Conservation (phyloP, 192 early-diverging fungal genomes). For the Coemansia sp. region DNA sequence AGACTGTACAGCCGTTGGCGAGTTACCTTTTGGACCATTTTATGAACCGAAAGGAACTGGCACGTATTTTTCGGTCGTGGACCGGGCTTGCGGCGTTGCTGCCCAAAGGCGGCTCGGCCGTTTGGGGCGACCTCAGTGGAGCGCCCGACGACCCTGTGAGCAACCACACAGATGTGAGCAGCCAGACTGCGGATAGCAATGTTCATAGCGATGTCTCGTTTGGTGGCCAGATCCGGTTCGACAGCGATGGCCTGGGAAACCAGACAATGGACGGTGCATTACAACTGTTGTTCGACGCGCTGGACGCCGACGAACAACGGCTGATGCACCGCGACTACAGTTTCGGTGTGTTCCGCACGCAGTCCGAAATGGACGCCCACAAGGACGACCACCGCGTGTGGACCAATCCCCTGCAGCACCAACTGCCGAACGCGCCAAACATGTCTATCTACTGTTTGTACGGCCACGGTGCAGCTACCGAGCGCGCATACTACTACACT, state of each 20-base stretch:
- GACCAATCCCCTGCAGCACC: conserved; percentile 78
- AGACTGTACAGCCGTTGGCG: conserved; percentile 78
- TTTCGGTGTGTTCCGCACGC: conserved; percentile 61
- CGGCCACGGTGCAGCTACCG: conserved; percentile 75
- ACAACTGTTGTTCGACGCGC: conserved; percentile 56
- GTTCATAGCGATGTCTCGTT: no score
- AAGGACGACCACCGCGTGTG: conserved; percentile 65
- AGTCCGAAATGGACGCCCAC: conserved; percentile 60
- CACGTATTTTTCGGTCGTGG: conserved; percentile 79
- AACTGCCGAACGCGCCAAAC: conserved; percentile 65
- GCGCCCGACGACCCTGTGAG: conserved; percentile 71
- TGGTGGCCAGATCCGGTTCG: conserved; percentile 60
- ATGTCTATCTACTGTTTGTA: conserved; percentile 85
- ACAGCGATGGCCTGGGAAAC: conserved; percentile 19
- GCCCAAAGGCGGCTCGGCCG: conserved; percentile 76
- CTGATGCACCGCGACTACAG: conserved; percentile 64
- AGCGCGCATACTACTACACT: conserved; percentile 82
- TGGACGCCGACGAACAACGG: conserved; percentile 51
- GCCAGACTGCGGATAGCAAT: no score
- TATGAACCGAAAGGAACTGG: conserved; percentile 74
- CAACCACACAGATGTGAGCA: not conserved
- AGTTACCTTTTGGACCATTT: conserved; percentile 82
- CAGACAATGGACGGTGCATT: conserved; percentile 55
- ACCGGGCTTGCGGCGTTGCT: conserved; percentile 74
- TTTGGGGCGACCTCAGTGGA: conserved; percentile 69